These are phyloP conservation scores for Uronychia setigera DNA, from an alignment of 73 alveolate genomes.

Conservation along the genomic window DNA sequence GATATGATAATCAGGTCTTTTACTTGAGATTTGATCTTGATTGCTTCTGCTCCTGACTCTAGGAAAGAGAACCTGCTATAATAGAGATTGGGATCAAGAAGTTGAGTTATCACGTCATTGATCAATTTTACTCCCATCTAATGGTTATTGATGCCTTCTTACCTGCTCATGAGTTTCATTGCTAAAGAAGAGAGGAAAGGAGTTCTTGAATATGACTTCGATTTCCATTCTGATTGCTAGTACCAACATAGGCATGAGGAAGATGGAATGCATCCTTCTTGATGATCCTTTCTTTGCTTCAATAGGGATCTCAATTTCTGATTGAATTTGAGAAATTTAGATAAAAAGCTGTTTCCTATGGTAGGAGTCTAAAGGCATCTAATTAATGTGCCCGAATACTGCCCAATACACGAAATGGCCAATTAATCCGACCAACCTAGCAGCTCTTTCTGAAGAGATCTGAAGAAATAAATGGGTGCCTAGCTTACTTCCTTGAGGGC, in stretches of 20 bases:
- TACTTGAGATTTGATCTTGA: conserved; percentile 47
- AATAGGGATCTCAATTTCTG: conserved; percentile 32
- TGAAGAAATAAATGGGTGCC: background rate
- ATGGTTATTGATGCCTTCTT: conserved; percentile 1
- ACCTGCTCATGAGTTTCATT: conserved; percentile 41
- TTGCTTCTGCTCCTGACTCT: conserved; percentile 78
- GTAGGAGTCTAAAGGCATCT: conserved; percentile 14
- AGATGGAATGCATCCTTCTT: conserved; percentile 11
- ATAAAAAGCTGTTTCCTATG: conserved; percentile 12
- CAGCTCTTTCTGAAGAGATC: conserved; percentile 32
- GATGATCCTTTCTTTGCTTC: conserved; percentile 47
- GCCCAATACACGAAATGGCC: conserved; percentile 31
- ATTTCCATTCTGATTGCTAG: conserved; percentile 60
- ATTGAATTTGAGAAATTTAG: conserved; percentile 6
- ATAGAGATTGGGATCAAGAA: conserved; percentile 65
- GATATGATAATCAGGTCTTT: background rate
- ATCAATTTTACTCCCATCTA: conserved; percentile 63
- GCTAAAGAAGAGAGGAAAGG: conserved; percentile 48
- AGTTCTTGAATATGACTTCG: conserved; percentile 59
- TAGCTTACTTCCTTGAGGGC: conserved; percentile 13
- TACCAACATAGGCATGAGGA: conserved; percentile 59
- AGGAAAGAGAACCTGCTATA: conserved; percentile 74
- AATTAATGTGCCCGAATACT: conserved; percentile 14
- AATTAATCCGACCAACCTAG: conserved; percentile 20
- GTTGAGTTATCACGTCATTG: conserved; percentile 55